Base-by-base conservation (phyloP, 108 stramenopile species). In the Cylindrotheca closterium region DNA sequence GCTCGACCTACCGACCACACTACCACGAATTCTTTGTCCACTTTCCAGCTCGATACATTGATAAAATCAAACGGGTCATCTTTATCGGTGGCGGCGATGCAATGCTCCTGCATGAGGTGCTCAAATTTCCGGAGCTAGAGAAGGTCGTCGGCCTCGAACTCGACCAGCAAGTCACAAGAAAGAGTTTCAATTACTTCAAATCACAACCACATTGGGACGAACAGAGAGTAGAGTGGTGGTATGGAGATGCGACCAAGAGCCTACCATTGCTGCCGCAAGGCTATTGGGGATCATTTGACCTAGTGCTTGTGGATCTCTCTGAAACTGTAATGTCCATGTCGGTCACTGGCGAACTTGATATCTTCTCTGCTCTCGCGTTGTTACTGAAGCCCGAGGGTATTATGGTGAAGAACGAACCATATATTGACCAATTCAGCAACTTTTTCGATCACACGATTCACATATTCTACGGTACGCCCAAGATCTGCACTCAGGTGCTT, bases 1-100 rank as follows among this genome's bases (percentile, higher is more conserved):
- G 89, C 47, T 48, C 78, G 37, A 75, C 60, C 19, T 91, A 94
- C 59, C 82, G 93, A 3, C 89, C 82, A 10, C 82, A 83, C 45
- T 83, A 83, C 37, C 82, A 83, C 33, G 82, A 83, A 34, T 62
- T 51, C 12, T 67, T 74, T 57, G 72, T 79, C 22, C 78, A 83
- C 47, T 68, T 60, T 42, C 72, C 82, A 23, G 79, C 75, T 0
- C 23, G 71, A 1, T 83, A 67, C 51, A 58, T 82, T 27, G 59
- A 67, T 19, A 56, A 67, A 26, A 59, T 73, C 15, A 30, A 71
- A 58, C 67, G 92, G 27, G 71, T 89, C 37, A 65, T 86, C 7
- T 94, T 86, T 46, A 76, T 94, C 51, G 93, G 93, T 23, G 93
- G 93, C n/a, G 93, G 93, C 8, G 93, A 94, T 47, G 76, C 88